A percentile compares a stretch with the other conserved stretches of the same genome.
Conservation (phyloP, 306 rosid genomes). For the Fragaria vesca region DNA sequence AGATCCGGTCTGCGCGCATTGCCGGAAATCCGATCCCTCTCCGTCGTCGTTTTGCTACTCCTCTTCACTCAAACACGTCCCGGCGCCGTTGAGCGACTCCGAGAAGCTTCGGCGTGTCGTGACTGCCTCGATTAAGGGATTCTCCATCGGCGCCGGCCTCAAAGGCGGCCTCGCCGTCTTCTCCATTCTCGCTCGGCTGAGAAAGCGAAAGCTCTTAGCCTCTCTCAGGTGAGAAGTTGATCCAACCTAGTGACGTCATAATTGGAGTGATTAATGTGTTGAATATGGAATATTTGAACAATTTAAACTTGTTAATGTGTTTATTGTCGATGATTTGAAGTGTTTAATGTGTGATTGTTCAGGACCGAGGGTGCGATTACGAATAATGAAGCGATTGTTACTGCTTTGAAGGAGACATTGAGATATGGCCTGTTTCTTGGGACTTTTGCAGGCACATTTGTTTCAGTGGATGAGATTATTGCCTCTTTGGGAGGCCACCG, state of each 20-base stretch:
- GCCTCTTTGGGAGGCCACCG: conserved; percentile 76
- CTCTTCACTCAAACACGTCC: conserved; percentile 22
- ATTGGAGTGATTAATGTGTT: neutral
- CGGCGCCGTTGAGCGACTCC: conserved; percentile 42
- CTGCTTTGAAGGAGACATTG: conserved; percentile 80
- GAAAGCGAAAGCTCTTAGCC: conserved; percentile 56
- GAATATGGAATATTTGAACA: neutral
- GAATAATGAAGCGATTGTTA: conserved; percentile 60
- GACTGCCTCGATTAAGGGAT: conserved; percentile 78
- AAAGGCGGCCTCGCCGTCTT: conserved; percentile 94
- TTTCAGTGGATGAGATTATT: conserved; percentile 74
- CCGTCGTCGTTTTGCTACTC: conserved; percentile 29
- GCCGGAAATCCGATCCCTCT: conserved; percentile 27
- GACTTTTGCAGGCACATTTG: conserved; percentile 88
- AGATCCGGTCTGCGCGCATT: conserved; percentile 33
- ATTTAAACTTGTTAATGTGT: neutral
- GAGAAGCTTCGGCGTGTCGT: conserved; percentile 65
- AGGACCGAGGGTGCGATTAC: conserved; percentile 64
- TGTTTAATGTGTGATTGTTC: neutral
- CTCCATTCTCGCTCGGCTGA: conserved; percentile 72
- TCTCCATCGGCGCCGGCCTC: conserved; percentile 89
- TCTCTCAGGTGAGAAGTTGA: conserved; percentile 40
- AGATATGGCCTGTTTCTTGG: conserved; percentile 92
- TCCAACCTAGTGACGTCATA: neutral
- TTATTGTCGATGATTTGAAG: neutral